Percentiles rank a stretch among this genome's conserved stretches.
phyloP scores from a whole-genome alignment of 495 filamentous ascomycete species.

The Talaromyces nanjingensis region DNA sequence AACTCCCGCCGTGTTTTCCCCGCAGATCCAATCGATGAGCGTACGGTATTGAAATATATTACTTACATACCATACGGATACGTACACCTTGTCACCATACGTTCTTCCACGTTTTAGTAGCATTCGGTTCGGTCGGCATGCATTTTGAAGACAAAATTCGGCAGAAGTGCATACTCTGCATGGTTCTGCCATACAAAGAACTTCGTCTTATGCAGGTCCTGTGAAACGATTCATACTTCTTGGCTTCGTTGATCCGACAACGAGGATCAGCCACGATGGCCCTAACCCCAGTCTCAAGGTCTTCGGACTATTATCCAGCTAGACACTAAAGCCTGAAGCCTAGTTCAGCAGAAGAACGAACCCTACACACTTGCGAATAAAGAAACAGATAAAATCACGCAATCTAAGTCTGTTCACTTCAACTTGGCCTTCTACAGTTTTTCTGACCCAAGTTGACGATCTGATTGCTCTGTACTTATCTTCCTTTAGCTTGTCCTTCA shows the following conservation, averaged over 20 bases:
- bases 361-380: neutral
- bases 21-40: neutral
- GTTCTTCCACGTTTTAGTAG: no score
- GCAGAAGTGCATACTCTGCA: neutral
- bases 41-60: neutral
- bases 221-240: neutral
- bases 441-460: neutral
- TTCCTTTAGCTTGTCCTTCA: no score
- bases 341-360: neutral
- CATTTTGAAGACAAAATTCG: neutral
- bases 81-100: neutral
- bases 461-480: neutral
- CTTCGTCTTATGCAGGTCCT: neutral
- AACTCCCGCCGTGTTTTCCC: neutral
- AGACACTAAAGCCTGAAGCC: neutral
- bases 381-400: neutral
- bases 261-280: neutral
- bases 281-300: neutral
- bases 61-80: neutral
- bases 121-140: neutral
- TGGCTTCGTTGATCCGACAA: neutral
- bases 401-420: neutral
- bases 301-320: neutral
- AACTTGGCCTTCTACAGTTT: neutral
- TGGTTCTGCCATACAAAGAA: neutral